Conservation (phyloP, 306 rosid genomes). For the Inga leiocalycina region DNA sequence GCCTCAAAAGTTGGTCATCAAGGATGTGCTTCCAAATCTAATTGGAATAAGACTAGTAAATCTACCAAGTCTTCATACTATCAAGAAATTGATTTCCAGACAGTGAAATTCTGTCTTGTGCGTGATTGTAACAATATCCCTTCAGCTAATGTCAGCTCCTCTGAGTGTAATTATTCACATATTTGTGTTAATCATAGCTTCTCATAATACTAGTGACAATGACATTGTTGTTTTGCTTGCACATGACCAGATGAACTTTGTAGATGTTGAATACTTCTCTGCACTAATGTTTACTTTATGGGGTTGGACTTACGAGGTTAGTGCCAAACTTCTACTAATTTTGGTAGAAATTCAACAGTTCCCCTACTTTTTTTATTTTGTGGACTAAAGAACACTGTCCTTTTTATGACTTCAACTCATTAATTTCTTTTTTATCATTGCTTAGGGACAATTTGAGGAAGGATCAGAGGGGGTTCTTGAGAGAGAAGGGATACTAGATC, state of each 20-base stretch:
- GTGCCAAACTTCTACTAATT: not conserved
- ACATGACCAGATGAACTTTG: not conserved
- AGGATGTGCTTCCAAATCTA: slow-evolving; percentile 1
- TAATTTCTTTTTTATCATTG: too few species aligned
- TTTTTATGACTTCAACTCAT: too few species aligned
- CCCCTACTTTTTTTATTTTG: not conserved
- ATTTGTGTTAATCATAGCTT: not conserved
- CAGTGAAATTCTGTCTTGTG: not conserved
- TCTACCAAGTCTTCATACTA: not conserved
- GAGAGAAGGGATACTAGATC: too few species aligned
- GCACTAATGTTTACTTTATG: too few species aligned
- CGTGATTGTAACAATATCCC: slow-evolving; percentile 7
- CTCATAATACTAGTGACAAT: not conserved
- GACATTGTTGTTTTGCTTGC: not conserved
- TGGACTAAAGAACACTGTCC: too few species aligned
- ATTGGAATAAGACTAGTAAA: not conserved
- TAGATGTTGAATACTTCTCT: too few species aligned
- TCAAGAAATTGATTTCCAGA: slow-evolving; percentile 6
- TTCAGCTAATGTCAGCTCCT: not conserved
- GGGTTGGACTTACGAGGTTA: not conserved
- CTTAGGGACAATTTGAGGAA: too few species aligned
- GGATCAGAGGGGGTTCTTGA: too few species aligned
- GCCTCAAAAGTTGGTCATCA: too few species aligned
- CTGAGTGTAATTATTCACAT: not conserved
- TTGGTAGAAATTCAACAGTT: not conserved